phyloP scores from a whole-genome alignment of 495 filamentous ascomycete genomes.

The Aspergillus panamensis region DNA sequence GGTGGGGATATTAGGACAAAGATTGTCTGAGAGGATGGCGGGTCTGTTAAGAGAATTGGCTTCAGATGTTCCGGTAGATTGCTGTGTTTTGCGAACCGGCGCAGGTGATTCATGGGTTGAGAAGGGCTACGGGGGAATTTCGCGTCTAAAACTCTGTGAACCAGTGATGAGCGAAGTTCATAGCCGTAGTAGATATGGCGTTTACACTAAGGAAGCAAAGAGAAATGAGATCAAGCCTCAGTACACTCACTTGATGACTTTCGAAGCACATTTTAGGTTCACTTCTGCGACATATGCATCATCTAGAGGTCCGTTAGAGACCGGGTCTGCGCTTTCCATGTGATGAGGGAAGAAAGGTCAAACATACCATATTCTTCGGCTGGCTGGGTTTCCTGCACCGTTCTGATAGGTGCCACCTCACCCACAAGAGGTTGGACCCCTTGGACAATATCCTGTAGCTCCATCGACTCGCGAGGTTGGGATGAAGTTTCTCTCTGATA shows the following conservation, averaged over 20 bases:
- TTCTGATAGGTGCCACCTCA: constrained; percentile 34
- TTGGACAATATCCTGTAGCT: constrained; percentile 21
- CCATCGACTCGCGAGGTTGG: constrained; percentile 23
- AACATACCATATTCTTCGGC: constrained; percentile 38
- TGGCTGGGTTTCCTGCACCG: constrained; percentile 42
- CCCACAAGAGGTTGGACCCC: constrained; percentile 32
- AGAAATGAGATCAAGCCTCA: background rate
- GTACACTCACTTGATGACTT: constrained; percentile 44
- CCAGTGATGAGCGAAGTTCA: background rate
- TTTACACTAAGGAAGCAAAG: background rate
- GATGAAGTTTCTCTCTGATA: background rate
- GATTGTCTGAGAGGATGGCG: constrained; percentile 29
- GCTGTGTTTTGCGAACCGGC: constrained; percentile 70
- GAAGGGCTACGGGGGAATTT: constrained; percentile 53
- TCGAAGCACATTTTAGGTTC: constrained; percentile 42
- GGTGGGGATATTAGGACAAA: constrained; percentile 41
- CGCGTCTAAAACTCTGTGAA: constrained; percentile 38
- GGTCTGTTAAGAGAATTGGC: constrained; percentile 25
- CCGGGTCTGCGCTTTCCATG: background rate
- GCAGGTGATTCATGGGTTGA: constrained; percentile 70
- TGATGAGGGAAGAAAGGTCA: background rate
- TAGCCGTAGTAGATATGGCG: background rate
- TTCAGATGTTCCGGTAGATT: constrained; percentile 57
- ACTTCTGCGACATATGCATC: constrained; percentile 45
- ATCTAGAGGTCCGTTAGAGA: constrained; percentile 20